Conservation (phyloP, 495 filamentous ascomycete species). For the Xylaria telfairii region DNA sequence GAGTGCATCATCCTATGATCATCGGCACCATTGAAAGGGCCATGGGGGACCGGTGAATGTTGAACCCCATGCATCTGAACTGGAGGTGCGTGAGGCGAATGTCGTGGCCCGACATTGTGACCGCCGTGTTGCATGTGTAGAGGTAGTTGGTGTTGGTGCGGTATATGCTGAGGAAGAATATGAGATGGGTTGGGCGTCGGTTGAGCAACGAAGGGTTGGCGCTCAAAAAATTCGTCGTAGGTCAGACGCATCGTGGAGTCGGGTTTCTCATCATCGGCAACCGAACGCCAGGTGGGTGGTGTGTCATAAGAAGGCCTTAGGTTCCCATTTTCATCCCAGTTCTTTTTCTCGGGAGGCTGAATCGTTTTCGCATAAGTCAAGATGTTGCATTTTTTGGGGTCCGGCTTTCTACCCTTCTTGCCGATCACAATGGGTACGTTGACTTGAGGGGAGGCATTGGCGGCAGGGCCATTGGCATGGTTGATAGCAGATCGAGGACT, state of each 20-base stretch:
- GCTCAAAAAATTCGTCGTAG: conserved; percentile 79
- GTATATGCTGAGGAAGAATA: conserved; percentile 59
- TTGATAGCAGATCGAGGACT: conserved; percentile 65
- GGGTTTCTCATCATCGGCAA: conserved; percentile 65
- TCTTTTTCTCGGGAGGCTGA: conserved; percentile 70
- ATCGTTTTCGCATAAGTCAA: conserved; percentile 74
- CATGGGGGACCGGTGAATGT: conserved; percentile 65
- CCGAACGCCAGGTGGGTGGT: conserved; percentile 75
- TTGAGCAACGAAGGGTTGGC: conserved; percentile 58
- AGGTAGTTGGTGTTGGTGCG: conserved; percentile 80
- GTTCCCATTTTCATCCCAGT: conserved; percentile 71
- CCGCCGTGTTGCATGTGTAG: conserved; percentile 64
- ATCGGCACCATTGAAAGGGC: conserved; percentile 70
- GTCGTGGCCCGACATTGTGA: conserved; percentile 53
- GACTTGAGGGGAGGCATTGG: conserved; percentile 20
- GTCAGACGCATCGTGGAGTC: conserved; percentile 62
- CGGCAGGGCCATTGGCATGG: conserved; percentile 51
- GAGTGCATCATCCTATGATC: conserved; percentile 88
- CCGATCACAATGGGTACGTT: conserved; percentile 52
- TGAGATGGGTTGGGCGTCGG: conserved; percentile 71
- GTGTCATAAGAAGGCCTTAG: conserved; percentile 80
- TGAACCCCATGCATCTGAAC: conserved; percentile 69
- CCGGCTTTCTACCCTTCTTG: conserved; percentile 68
- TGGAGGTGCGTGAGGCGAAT: conserved; percentile 65
- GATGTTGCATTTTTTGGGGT: conserved; percentile 61